Percentiles rank a stretch among this genome's conserved stretches.
These are phyloP conservation scores for Fagus crenata DNA, from an alignment of 306 rosid species.

Conservation along the genomic window DNA sequence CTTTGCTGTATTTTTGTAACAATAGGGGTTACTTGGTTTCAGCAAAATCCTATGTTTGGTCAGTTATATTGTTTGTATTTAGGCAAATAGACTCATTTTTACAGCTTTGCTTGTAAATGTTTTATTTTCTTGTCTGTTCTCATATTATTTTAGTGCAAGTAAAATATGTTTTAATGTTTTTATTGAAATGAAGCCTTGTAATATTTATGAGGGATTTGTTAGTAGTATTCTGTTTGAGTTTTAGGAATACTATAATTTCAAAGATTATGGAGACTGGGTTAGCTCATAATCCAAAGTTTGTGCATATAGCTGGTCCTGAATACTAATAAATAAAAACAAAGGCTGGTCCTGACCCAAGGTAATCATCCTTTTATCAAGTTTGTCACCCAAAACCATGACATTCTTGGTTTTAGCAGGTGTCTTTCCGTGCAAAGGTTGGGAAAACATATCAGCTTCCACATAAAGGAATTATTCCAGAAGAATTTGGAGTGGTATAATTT, in stretches of 20 bases:
- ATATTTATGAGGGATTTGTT: background rate
- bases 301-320: constrained; percentile 4
- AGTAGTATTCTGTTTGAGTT: background rate
- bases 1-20: no score
- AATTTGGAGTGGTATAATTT: constrained; percentile 89
- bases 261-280: background rate
- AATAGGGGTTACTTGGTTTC: no score
- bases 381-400: background rate
- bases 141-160: background rate
- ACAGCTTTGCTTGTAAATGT: background rate
- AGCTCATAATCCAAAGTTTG: constrained; percentile 15
- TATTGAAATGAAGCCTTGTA: background rate
- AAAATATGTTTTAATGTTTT: background rate
- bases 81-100: background rate
- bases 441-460: constrained; percentile 92
- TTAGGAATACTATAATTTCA: background rate
- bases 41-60: no score
- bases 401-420: constrained; percentile 56
- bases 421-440: constrained; percentile 97
- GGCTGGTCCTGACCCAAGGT: no score
- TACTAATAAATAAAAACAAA: no score
- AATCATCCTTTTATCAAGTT: constrained; percentile 5
- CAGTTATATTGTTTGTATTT: background rate
- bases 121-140: background rate
- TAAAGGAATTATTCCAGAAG: constrained; percentile 94